These are phyloP conservation scores for Pseudogymnoascus sp. DNA, from an alignment of 2,329 filamentous ascomycete species.

Conservation along the genomic window DNA sequence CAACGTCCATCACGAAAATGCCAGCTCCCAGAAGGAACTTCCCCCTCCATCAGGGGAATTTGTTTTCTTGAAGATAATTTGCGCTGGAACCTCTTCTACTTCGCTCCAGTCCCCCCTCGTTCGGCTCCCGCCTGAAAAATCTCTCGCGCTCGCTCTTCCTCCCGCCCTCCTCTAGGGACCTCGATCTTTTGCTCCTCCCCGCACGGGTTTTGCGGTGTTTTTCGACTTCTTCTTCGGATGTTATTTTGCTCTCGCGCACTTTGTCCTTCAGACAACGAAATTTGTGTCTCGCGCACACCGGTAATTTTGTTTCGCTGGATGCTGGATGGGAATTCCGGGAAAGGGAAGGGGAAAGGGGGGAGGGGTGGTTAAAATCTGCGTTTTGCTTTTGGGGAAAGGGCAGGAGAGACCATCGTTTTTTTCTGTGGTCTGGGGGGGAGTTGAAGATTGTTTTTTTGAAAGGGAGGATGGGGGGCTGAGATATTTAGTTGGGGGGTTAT, in stretches of 20 bases:
- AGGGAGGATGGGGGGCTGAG: neutral
- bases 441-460: neutral
- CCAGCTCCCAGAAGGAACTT: neutral
- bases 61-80: neutral
- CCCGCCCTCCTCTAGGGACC: neutral
- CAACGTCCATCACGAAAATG: constrained; percentile 1
- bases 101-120: neutral
- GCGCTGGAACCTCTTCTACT: neutral
- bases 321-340: neutral
- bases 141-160: neutral
- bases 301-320: neutral
- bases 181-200: neutral
- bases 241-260: neutral
- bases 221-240: neutral
- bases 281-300: neutral
- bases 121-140: neutral
- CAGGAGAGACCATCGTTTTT: neutral
- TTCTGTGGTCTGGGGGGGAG: neutral
- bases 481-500: neutral
- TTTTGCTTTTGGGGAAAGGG: neutral
- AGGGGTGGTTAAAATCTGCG: neutral
- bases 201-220: neutral
- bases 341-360: neutral
- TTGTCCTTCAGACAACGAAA: neutral
- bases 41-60: neutral